Evolutionary conservation across 768 basidiomycete species (phyloP), one percentile per base, ranked within the genome.

Genomic region (Tricholoma sp.): DNA sequence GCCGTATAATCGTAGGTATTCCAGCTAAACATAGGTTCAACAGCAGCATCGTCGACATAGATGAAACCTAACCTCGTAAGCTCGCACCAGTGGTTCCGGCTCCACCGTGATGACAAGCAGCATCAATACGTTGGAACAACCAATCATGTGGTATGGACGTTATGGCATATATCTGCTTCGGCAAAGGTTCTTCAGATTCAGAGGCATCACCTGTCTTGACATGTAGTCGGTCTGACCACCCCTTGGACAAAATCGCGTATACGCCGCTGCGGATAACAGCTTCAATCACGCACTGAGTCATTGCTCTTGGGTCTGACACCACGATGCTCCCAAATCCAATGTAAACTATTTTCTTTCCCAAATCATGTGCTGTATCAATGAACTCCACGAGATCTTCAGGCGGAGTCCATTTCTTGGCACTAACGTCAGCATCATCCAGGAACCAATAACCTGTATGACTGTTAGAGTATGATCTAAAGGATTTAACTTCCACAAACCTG

Each of bases 321-420:
- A 99, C 93, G 60, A 98, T 96, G 57, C 93, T 95, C 32, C 95
- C 95, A 67, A 98, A 98, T 32, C 96, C 96, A 67, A 99, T 93
- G 73, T 98, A 99, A 8, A 98, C 93, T 35, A 99, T 79, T 73
- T 94, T 97, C 81, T 91, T 94, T 55, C 83, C 83, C 21, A 77
- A 73, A 35, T 77, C 75, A 63, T 83, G 88, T 9, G 96, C 93
- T 27, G 77, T 76, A 50, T 90, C 83, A 56, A 99, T 92, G 67
- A 97, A 99, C 39, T 82, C 73, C 6, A 93, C 70, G 8, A 99
- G 79, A 43, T 87, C 87, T 10, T 82, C 68, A 0, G 96, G 93
- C 11, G 97, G 90, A 2, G 81, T 75, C 95, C 95, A 99, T 76
- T 91, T 92, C 75, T 86, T 86, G 5, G 85, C 78, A 57, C 89